These are phyloP conservation scores for Lactifluus hygrophoroides DNA, from an alignment of 768 basidiomycete species.

Conservation along the genomic window DNA sequence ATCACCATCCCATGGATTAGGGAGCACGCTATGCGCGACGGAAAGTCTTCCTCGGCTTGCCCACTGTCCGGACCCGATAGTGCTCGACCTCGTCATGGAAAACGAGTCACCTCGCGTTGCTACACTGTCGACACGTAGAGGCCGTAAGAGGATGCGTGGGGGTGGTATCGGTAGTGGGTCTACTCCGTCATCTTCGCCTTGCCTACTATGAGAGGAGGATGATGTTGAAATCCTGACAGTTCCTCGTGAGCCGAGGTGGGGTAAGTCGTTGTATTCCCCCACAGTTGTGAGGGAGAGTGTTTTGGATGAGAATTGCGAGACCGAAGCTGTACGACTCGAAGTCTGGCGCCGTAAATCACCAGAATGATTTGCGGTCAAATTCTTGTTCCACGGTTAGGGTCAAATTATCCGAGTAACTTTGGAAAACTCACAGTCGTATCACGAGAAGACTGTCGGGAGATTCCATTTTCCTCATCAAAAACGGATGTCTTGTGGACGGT, in stretches of 20 bases:
- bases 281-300: not conserved
- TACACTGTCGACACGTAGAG: not conserved
- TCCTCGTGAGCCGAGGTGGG: not conserved
- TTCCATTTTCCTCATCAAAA: not conserved
- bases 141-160: not conserved
- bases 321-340: not conserved
- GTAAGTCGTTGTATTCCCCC: not conserved
- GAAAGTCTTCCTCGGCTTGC: not conserved
- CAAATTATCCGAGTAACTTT: not conserved
- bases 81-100: not conserved
- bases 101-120: not conserved
- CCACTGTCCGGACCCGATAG: not conserved
- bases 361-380: not conserved
- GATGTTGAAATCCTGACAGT: not conserved
- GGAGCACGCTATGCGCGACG: not conserved
- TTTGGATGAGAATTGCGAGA: not conserved
- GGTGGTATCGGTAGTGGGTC: not conserved
- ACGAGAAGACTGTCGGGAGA: not conserved
- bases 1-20: constrained; percentile 8
- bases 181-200: too few relatives aligned
- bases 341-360: not conserved
- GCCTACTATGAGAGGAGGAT: not conserved
- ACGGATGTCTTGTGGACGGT: not conserved
- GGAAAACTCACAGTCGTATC: not conserved
- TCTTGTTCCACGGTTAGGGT: not conserved